These are phyloP conservation scores for Vitis hybrid DNA, from an alignment of 177 flowering plant species.

Conservation along the genomic window DNA sequence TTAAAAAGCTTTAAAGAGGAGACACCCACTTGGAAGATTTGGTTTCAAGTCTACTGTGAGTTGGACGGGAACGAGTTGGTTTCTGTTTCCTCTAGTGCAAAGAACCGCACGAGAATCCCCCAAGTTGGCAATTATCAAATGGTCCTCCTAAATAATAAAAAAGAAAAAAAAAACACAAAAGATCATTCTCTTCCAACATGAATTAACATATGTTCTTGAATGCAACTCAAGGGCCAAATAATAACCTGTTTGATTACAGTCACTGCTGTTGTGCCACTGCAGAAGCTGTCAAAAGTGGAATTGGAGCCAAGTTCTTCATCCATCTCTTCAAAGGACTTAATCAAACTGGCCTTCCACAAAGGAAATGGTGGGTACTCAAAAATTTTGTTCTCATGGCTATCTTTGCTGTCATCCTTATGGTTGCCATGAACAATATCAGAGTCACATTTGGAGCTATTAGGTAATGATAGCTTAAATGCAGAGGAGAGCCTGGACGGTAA, in stretches of 20 bases:
- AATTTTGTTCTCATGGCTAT: slow-evolving; percentile 2
- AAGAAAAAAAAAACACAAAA: not conserved
- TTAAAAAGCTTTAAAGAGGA: not conserved
- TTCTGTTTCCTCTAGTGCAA: slow-evolving; percentile 44
- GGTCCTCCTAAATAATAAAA: slow-evolving; percentile 47
- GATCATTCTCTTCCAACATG: no score
- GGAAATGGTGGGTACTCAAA: slow-evolving; percentile 11
- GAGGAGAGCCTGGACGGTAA: slow-evolving; percentile 60
- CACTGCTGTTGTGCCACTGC: slow-evolving; percentile 84
- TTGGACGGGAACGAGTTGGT: slow-evolving; percentile 56
- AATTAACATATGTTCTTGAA: not conserved
- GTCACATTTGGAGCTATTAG: slow-evolving; percentile 2
- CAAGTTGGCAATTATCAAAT: slow-evolving; percentile 68
- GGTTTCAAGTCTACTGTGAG: slow-evolving; percentile 86
- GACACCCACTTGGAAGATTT: slow-evolving; percentile 50
- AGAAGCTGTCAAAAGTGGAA: slow-evolving; percentile 45
- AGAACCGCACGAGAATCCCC: slow-evolving; percentile 92
- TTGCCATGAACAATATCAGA: not conserved
- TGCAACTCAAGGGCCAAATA: not conserved
- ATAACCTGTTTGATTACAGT: slow-evolving; percentile 63
- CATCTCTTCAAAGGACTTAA: slow-evolving; percentile 49
- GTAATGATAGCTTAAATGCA: slow-evolving; percentile 17
- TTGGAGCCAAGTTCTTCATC: slow-evolving; percentile 60
- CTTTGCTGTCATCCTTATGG: not conserved
- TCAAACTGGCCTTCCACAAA: slow-evolving; percentile 44